These are phyloP conservation scores for Penstemon davidsonii DNA, from an alignment of 257 asterid species.

Conservation along the genomic window DNA sequence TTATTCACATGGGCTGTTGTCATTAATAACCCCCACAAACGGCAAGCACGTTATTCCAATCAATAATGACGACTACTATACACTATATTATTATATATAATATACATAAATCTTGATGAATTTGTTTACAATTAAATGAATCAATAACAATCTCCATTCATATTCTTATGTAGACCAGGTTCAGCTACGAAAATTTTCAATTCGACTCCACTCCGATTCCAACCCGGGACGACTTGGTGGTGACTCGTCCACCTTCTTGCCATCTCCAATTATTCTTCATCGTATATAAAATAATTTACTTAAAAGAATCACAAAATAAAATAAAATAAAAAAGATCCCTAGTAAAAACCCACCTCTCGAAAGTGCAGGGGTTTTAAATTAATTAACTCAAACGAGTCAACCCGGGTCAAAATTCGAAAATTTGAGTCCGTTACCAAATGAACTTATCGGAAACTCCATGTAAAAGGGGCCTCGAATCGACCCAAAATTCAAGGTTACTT, in stretches of 20 bases:
- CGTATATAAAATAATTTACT: constrained; percentile 1
- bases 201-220: constrained; percentile 29
- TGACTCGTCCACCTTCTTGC: constrained; percentile 47
- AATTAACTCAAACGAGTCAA: constrained; percentile 17
- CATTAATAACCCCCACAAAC: constrained; percentile 36
- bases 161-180: too few relatives aligned
- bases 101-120: constrained; percentile 3
- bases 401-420: neutral
- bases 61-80: constrained; percentile 22
- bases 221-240: constrained; percentile 71
- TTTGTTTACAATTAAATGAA: neutral
- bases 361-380: neutral
- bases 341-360: neutral
- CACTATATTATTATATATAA: neutral
- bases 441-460: constrained; percentile 40
- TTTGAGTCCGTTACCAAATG: constrained; percentile 23
- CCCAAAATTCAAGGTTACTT: constrained; percentile 48
- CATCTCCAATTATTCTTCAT: constrained; percentile 41
- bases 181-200: neutral
- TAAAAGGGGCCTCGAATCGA: constrained; percentile 59
- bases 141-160: constrained; percentile 23
- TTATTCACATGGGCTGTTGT: constrained; percentile 32
- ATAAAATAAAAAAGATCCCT: neutral
- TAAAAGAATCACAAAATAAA: constrained; percentile 24
- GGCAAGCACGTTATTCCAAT: constrained; percentile 34